Base-by-base conservation (phyloP, 1,284 basidiomycete genomes). In the Ceratobasidium sp. region DNA sequence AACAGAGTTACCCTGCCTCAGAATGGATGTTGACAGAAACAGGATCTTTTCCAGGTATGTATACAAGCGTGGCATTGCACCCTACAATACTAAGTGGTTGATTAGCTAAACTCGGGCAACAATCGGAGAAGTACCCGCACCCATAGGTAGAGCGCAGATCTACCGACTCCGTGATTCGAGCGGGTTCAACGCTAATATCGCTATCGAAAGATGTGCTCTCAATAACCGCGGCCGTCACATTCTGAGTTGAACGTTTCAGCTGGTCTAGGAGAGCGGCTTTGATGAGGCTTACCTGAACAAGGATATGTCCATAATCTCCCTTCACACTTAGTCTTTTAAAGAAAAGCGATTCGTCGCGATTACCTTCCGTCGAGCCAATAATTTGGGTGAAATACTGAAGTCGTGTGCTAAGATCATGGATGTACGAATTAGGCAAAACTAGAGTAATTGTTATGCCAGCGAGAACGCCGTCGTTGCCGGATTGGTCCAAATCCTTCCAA, bases 361-460 rank as follows among this genome's bases (percentile, higher is more conserved):
- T 38, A 12, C 17, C 64, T 4, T 40, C 10, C n/a, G 23, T 7
- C 3, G 67, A 44, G 38, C 67, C 67, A 44, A 69, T 56, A 12
- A 23, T 38, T 42, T 69, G 67, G 4, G 50, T 40, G 33, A 69
- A 69, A n/a, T 33, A 69, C 10, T 26, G 10, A 12, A 69, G 48
- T 9, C 12, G 17, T 23, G 67, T 69, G 28, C 67, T 69, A 7
- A 69, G 33, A 17, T 69, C 52, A n/a, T 69, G 67, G 15, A 20
- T 10, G n/a, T 40, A 15, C 3, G 50, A 54, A 33, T 12, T 33
- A 44, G 67, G 67, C 13, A 69, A 28, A 13, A 17, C 20, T 44
- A 69, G 9, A 38, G n/a, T 42, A 15, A 69, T 69, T 1, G 13
- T 9, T 7, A 57, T 9, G 67, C 50, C 48, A 5, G 52, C 48